These are phyloP conservation scores for Plasmodium vinckei DNA, from an alignment of 169 alveolate species.

Conservation along the genomic window DNA sequence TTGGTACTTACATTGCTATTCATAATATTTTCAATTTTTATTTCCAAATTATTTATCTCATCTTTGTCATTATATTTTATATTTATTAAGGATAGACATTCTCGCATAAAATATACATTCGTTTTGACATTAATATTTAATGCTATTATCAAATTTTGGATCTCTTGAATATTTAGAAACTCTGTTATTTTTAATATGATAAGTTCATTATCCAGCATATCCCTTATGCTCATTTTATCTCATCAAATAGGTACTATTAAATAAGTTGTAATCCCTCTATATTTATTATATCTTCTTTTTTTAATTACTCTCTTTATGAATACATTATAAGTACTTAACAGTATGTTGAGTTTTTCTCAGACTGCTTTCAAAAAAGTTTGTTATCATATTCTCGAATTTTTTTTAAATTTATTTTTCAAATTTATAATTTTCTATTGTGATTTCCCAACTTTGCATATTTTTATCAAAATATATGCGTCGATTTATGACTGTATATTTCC, in stretches of 20 bases:
- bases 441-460: no score
- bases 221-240: constrained; percentile 51
- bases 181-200: constrained; percentile 69
- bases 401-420: no score
- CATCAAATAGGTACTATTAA: no score
- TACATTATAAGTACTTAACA: background rate
- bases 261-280: background rate
- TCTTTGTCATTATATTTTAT: background rate
- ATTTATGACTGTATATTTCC: no score
- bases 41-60: background rate
- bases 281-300: constrained; percentile 3
- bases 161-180: constrained; percentile 35
- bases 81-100: constrained; percentile 38
- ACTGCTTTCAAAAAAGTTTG: no score
- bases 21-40: no score
- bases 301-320: background rate
- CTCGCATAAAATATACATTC: constrained; percentile 64
- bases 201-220: constrained; percentile 55
- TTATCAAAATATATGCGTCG: no score
- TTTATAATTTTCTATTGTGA: no score
- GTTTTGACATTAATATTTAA: constrained; percentile 63
- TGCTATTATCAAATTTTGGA: constrained; percentile 63
- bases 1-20: no score
- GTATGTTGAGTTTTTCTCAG: no score
- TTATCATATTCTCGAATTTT: no score